Evolutionary conservation across 768 basidiomycete species (phyloP), one percentile per base, ranked within the genome.

Genomic region (Hortiboletus flavorubellus): DNA sequence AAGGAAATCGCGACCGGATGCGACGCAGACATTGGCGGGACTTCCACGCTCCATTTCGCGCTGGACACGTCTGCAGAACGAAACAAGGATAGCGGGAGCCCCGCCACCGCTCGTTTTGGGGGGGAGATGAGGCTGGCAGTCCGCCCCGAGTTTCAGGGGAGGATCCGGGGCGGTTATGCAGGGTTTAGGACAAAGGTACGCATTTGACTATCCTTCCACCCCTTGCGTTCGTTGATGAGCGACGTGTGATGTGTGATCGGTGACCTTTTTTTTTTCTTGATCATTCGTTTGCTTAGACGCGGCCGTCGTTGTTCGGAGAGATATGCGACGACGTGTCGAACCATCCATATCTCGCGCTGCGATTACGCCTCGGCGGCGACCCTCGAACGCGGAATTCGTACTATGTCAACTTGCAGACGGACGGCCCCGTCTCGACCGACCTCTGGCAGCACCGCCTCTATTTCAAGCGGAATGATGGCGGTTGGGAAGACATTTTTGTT

Each of bases 401-500:
- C 77, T 95, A 89, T 61, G 88, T 93, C 46, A 98, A 98, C 72
- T 75, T 98, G 44, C 94, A 97, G 69, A 96, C 93, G 3, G 89
- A 93, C 49, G 89, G 90, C 1, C 79, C 83, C 42, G 77, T 90
- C 46, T 80, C 84, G 47, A 87, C 85, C 37, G 93, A 96, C 68
- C 75, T 98, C n/a, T 98, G 91, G 87, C 96, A 97, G 67, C 94
- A 98, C 62, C 81, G 91, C 34, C 76, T 98, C n/a, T 91, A 82
- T 72, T 89, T 94, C 68, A 76, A 79, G 47, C 79, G 81, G 51
- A 73, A 76, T 29, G 80, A 86, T 54, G 80, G 82, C 26, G 73
- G 76, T 5, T 95, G 93, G 93, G 88, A 93, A 68, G 86, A 92
- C 63, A 68, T 95, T 15, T 86, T 86, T 64, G 91, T 91, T 59